Evolutionary conservation across 345 rosid genomes (phyloP).

Genomic region (Euphorbia tirucalli): DNA sequence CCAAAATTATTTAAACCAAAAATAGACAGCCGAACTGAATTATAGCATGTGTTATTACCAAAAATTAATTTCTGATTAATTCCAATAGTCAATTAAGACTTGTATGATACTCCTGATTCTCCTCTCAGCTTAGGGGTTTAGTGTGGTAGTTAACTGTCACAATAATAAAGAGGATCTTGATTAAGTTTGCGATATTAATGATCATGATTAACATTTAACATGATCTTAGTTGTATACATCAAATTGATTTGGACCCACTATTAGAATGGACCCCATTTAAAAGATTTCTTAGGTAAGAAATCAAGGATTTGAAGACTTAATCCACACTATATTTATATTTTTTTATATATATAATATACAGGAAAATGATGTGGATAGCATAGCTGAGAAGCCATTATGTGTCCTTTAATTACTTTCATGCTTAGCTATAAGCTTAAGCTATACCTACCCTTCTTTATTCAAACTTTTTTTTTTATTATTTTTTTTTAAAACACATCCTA

Average conservation of each 20-base stretch:
- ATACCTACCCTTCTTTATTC: constrained; percentile 29
- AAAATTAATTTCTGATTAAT: constrained; percentile 11
- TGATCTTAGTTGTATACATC: constrained; percentile 49
- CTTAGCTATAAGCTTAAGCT: constrained; percentile 22
- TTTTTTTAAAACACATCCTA: too few species aligned
- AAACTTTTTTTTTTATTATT: too few species aligned
- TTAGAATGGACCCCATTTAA: constrained; percentile 29
- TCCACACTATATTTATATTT: constrained; percentile 10
- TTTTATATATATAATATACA: constrained; percentile 3
- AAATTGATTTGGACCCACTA: constrained; percentile 50
- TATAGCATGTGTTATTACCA: constrained; percentile 24
- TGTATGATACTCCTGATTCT: constrained; percentile 15
- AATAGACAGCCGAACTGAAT: constrained; percentile 59
- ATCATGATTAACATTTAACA: constrained; percentile 42
- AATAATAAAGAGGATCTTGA: constrained; percentile 48
- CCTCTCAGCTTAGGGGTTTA: constrained; percentile 1
- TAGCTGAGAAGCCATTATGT: constrained; percentile 38
- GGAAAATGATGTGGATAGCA: constrained; percentile 49
- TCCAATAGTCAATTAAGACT: too few species aligned
- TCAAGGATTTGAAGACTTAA: constrained; percentile 43
- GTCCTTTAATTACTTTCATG: constrained; percentile 16
- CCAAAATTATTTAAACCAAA: constrained; percentile 24
- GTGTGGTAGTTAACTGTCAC: constrained; percentile 57
- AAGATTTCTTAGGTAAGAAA: constrained; percentile 58
- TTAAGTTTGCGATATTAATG: constrained; percentile 37